Conservation (phyloP, 1,284 basidiomycete genomes). For the Apiotrichum siamense region DNA sequence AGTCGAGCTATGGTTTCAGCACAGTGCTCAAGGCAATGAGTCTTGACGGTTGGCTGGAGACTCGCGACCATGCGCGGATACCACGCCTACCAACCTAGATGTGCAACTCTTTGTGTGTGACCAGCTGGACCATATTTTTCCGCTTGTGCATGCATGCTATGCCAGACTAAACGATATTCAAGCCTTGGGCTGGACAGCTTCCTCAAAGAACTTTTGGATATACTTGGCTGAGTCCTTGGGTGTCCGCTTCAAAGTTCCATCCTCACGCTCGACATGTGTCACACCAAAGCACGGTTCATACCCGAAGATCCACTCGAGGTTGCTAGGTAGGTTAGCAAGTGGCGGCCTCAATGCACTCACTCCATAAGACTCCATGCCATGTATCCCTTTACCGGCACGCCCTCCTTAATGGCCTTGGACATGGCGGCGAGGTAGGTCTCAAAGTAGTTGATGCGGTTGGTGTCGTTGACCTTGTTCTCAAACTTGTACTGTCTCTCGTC, state of each 20-base stretch:
- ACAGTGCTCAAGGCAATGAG: too few relatives aligned
- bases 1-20: too few relatives aligned
- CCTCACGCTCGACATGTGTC: not conserved
- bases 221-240: constrained; percentile 3
- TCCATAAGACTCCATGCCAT: constrained; percentile 31
- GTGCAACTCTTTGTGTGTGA: too few relatives aligned
- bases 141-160: too few relatives aligned
- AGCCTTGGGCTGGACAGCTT: too few relatives aligned
- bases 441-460: constrained; percentile 24
- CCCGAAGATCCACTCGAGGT: constrained; percentile 2
- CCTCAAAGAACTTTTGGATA: too few relatives aligned
- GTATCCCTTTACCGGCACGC: constrained; percentile 22
- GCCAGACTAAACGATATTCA: too few relatives aligned
- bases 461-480: constrained; percentile 21
- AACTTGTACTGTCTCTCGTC: constrained; percentile 4
- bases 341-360: not conserved
- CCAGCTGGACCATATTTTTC: too few relatives aligned
- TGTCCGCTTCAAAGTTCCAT: not conserved
- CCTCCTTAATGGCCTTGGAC: constrained; percentile 24
- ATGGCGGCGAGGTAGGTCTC: constrained; percentile 26
- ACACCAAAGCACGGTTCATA: not conserved
- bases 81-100: too few relatives aligned
- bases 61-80: too few relatives aligned
- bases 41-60: too few relatives aligned
- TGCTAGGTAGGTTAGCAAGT: not conserved